A percentile compares a stretch with the other conserved stretches of the same genome.
Conservation (phyloP, 768 basidiomycete species). For the Cystofilobasidium macerans region DNA sequence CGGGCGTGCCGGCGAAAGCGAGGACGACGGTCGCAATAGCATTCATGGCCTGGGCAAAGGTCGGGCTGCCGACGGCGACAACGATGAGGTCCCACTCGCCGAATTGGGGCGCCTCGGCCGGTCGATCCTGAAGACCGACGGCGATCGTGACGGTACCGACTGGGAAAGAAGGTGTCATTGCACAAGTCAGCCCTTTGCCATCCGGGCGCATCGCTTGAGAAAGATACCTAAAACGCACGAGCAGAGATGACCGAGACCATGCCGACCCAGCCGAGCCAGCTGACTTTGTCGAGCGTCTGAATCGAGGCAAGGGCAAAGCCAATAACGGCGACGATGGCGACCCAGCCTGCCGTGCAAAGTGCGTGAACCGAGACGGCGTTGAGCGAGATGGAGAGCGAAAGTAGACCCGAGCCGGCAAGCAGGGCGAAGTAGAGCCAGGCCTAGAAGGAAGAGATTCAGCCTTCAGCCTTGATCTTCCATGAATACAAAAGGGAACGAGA, state of each 20-base stretch:
- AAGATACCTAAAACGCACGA: not conserved
- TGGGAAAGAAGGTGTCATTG: no score
- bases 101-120: slow-evolving; percentile 31
- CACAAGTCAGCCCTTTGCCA: no score
- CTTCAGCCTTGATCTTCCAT: no score
- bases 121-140: slow-evolving; percentile 29
- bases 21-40: slow-evolving; percentile 36
- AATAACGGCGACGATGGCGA: no score
- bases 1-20: slow-evolving; percentile 30
- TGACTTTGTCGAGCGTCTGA: no score
- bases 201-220: not conserved
- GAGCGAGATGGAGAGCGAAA: not conserved
- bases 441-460: not conserved
- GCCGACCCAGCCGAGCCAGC: no score
- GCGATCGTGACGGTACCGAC: slow-evolving; percentile 16
- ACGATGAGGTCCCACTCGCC: not conserved
- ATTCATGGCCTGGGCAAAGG: slow-evolving; percentile 34
- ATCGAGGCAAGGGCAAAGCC: no score
- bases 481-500: no score
- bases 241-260: no score
- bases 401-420: not conserved
- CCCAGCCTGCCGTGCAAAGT: no score
- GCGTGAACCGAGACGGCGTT: no score
- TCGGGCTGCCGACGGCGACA: slow-evolving; percentile 3
- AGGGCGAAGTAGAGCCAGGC: not conserved